These are phyloP conservation scores for Penicillium concentricum DNA, from an alignment of 2,329 filamentous ascomycete genomes.

Conservation along the genomic window DNA sequence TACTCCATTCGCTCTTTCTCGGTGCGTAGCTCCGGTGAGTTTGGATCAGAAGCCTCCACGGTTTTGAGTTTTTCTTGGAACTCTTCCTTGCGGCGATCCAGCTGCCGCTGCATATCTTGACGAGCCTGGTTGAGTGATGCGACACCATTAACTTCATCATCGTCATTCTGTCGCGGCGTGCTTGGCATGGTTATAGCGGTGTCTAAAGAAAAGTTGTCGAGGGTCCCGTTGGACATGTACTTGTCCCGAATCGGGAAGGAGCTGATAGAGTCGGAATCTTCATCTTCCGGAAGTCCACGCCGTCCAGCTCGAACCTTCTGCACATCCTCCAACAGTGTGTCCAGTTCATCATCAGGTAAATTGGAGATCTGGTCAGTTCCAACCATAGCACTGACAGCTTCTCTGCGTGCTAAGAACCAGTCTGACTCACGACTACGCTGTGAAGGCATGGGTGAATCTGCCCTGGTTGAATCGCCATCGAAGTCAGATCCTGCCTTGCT, in stretches of 20 bases:
- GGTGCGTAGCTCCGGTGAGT: constrained; percentile 77
- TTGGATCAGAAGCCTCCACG: constrained; percentile 69
- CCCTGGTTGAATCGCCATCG: constrained; percentile 68
- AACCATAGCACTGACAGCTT: constrained; percentile 87
- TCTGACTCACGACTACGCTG: constrained; percentile 75
- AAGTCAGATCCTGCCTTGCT: constrained; percentile 78
- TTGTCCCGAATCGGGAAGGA: constrained; percentile 91
- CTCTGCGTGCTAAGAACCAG: constrained; percentile 88
- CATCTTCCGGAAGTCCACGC: constrained; percentile 65
- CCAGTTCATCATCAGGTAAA: constrained; percentile 89
- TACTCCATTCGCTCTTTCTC: constrained; percentile 87
- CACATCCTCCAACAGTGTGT: constrained; percentile 89
- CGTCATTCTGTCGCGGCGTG: constrained; percentile 72
- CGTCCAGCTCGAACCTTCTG: constrained; percentile 83
- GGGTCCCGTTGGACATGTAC: constrained; percentile 88
- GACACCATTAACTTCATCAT: constrained; percentile 54
- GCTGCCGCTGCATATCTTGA: constrained; percentile 78
- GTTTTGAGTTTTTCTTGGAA: constrained; percentile 74
- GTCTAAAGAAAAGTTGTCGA: constrained; percentile 95
- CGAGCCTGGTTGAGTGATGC: constrained; percentile 71
- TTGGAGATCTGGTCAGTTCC: constrained; percentile 87
- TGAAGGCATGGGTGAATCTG: constrained; percentile 74
- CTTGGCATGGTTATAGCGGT: constrained; percentile 92
- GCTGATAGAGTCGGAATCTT: constrained; percentile 83
- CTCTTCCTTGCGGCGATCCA: constrained; percentile 81